phyloP scores from a whole-genome alignment of 768 basidiomycete species.

The Candolleomyces efflorescens region DNA sequence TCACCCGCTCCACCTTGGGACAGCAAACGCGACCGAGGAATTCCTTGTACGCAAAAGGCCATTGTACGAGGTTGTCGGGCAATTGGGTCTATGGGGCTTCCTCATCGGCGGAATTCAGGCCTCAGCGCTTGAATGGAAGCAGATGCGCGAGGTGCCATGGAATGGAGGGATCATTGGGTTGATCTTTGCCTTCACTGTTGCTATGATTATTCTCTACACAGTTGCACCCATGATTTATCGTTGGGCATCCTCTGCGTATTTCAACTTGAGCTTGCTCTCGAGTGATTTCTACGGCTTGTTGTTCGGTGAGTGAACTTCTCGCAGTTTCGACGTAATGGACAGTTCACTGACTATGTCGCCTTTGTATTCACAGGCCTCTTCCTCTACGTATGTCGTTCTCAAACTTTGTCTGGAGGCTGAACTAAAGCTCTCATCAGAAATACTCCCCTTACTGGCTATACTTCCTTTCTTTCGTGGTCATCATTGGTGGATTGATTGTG shows the following conservation, averaged over 20 bases:
- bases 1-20: background rate
- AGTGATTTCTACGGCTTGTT: slow-evolving; percentile 86
- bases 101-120: slow-evolving; percentile 79
- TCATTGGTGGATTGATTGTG: slow-evolving; percentile 67
- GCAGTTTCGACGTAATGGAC: slow-evolving; percentile 12
- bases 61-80: slow-evolving; percentile 84
- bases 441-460: slow-evolving; percentile 86
- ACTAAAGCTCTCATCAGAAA: slow-evolving; percentile 42
- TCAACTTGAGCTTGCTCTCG: slow-evolving; percentile 80
- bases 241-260: slow-evolving; percentile 80
- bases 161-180: slow-evolving; percentile 57
- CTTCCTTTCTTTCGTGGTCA: slow-evolving; percentile 72
- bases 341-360: slow-evolving; percentile 3
- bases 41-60: slow-evolving; percentile 78
- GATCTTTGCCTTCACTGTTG: slow-evolving; percentile 39
- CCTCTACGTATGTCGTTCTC: slow-evolving; percentile 36
- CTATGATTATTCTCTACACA: slow-evolving; percentile 84
- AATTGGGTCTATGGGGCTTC: slow-evolving; percentile 82
- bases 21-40: slow-evolving; percentile 87
- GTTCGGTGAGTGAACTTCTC: slow-evolving; percentile 44
- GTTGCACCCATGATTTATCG: slow-evolving; percentile 84
- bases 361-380: slow-evolving; percentile 34
- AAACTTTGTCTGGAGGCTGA: too few species aligned
- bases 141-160: slow-evolving; percentile 68
- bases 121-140: slow-evolving; percentile 65